Evolutionary conservation across 2,329 filamentous ascomycete species (phyloP), one percentile per base, ranked within the genome.

Genomic region (Paracoccidioides lutzii): DNA sequence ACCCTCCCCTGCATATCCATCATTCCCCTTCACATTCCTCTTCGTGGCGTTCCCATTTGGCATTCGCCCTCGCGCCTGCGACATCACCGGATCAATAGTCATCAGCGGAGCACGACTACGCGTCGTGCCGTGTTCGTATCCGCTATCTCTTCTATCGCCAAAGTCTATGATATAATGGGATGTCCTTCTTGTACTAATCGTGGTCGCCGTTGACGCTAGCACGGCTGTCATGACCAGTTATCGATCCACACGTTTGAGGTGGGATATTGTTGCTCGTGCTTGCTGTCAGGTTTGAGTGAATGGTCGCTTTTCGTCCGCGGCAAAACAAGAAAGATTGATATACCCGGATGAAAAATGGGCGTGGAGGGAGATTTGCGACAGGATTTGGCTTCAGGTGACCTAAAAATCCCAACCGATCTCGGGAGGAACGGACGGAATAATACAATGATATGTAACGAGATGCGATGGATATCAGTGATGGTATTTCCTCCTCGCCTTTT

Each of bases 191-290:
- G 53, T 54, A 48, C 57, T 59, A 38, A 50, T 59, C 15, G 57
- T 53, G 41, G 55, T 32, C 6, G 57, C 48, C 35, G 59, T 22
- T 40, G 52, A 37, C 12, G 46, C 15, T 14, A 60, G 41, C 22
- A 56, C 44, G 55, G 59, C 49, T 56, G 57, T 60, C 59, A 60
- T 60, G 54, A 59, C 59, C 57, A 57, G 54, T 40, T 52, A n/a
- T 22, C 22, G 42, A 52, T n/a, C 14, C 14, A 32, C 22, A 22
- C 22, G n/a, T 3, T 15, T n/a, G 14, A 30, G 43, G 43, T 5
- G 10, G 38, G 42, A 15, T 15, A 7, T 42, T n/a, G 33, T 8
- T 52, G 38, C 33, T 6, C n/a, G n/a, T 50, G 5, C 12, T 37
- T 10, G 33, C 14, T 9, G 33, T 15, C 9, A 37, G 33, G 12